These are phyloP conservation scores for Pleurotus salmoneostramineus DNA, from an alignment of 768 basidiomycete genomes.

Conservation along the genomic window DNA sequence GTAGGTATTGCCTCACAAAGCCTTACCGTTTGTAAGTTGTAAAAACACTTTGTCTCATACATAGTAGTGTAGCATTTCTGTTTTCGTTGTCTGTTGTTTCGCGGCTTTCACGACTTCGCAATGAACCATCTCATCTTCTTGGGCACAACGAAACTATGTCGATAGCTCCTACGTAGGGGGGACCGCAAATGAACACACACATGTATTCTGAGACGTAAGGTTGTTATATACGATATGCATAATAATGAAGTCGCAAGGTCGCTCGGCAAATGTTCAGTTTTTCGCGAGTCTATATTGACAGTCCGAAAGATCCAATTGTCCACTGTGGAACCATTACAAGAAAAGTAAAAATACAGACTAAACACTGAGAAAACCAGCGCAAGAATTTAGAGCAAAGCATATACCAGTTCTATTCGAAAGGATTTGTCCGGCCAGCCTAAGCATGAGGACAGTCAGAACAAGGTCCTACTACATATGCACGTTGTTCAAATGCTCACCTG, in stretches of 20 bases:
- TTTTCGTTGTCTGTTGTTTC: too few species aligned
- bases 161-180: too few species aligned
- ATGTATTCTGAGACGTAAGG: too few species aligned
- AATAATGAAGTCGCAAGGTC: too few species aligned
- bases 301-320: not conserved
- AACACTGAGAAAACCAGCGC: not conserved
- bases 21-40: not conserved
- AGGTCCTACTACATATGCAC: not conserved
- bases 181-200: too few species aligned
- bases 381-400: not conserved
- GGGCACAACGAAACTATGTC: too few species aligned
- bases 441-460: not conserved
- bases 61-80: not conserved
- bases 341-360: not conserved
- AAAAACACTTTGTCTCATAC: not conserved
- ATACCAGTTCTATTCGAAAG: conserved; percentile 36
- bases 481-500: conserved; percentile 44
- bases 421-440: conserved; percentile 76
- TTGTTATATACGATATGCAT: too few species aligned
- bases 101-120: too few species aligned
- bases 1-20: not conserved
- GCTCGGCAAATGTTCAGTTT: too few species aligned
- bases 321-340: not conserved
- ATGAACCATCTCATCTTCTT: too few species aligned
- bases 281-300: not conserved